Conservation (phyloP, 2,329 filamentous ascomycete species). For the Chaetomiaceae sp. region DNA sequence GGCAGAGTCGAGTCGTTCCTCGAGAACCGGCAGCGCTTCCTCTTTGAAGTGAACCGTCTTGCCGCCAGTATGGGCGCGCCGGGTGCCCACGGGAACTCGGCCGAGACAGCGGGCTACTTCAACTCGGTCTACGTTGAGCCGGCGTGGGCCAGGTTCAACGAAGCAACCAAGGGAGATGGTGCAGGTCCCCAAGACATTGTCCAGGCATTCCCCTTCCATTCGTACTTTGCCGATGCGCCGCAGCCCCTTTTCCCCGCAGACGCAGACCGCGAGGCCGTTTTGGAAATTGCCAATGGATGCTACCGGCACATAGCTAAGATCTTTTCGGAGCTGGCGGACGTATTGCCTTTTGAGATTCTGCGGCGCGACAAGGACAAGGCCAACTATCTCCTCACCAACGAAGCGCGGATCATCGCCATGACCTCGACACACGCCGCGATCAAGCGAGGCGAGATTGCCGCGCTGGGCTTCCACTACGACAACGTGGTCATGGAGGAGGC, state of each 20-base stretch:
- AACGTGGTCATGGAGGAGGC: constrained; percentile 99
- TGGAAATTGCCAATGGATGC: constrained; percentile 79
- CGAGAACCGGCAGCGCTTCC: constrained; percentile 73
- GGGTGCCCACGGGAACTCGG: constrained; percentile 92
- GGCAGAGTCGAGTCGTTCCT: constrained; percentile 93
- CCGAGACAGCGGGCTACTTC: constrained; percentile 96
- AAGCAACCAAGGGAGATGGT: constrained; percentile 53
- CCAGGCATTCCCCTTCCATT: constrained; percentile 77
- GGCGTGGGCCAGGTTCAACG: constrained; percentile 80
- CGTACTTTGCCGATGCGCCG: constrained; percentile 82
- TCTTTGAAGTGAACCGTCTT: constrained; percentile 80
- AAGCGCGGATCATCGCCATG: constrained; percentile 98
- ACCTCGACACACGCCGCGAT: constrained; percentile 97
- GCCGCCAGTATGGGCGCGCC: constrained; percentile 80
- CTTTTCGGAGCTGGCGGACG: constrained; percentile 87
- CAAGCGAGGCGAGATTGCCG: constrained; percentile 81
- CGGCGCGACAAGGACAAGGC: constrained; percentile 85
- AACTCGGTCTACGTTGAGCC: constrained; percentile 87
- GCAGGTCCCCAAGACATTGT: constrained; percentile 59
- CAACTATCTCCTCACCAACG: constrained; percentile 90
- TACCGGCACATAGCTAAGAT: constrained; percentile 85
- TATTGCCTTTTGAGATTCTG: constrained; percentile 90
- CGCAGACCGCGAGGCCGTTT: constrained; percentile 57
- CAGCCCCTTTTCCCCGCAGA: constrained; percentile 74
- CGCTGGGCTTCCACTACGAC: constrained; percentile 93